phyloP scores from a whole-genome alignment of 108 stramenopile genomes.

The Nitzschia palea region DNA sequence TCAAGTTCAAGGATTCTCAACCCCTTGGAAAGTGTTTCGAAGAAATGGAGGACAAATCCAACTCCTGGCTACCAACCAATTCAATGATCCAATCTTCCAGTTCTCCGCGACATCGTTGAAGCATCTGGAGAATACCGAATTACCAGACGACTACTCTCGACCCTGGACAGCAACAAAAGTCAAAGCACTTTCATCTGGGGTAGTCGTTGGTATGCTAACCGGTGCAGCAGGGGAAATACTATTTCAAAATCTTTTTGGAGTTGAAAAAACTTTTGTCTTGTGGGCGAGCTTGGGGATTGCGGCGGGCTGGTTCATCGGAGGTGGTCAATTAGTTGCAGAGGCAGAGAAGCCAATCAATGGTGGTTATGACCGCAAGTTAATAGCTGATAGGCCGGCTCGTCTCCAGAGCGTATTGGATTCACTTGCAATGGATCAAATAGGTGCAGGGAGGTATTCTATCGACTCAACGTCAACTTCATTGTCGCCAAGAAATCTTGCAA shows the following conservation, averaged over 20 bases:
- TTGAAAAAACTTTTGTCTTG: slow-evolving; percentile 1
- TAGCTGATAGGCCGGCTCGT: slow-evolving; percentile 13
- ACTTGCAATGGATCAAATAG: background rate
- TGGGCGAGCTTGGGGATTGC: slow-evolving; percentile 2
- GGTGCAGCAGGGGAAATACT: background rate
- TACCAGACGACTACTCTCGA: slow-evolving; percentile 11
- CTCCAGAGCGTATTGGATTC: slow-evolving; percentile 6
- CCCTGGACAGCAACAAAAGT: slow-evolving; percentile 17
- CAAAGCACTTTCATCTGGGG: slow-evolving; percentile 5
- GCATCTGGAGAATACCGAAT: slow-evolving; percentile 11
- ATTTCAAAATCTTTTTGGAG: background rate
- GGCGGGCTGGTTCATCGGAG: slow-evolving; percentile 6
- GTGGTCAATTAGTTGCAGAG: slow-evolving; percentile 5
- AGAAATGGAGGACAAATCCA: background rate
- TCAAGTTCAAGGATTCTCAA: too few species aligned
- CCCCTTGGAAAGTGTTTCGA: background rate
- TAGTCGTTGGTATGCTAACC: background rate
- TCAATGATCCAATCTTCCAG: slow-evolving; percentile 7
- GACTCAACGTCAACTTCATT: background rate
- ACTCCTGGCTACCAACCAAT: background rate
- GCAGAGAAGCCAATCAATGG: slow-evolving; percentile 19
- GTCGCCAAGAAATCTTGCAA: background rate
- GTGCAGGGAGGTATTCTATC: background rate
- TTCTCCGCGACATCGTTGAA: slow-evolving; percentile 15
- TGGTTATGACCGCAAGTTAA: slow-evolving; percentile 20